Percentiles rank a stretch among this genome's conserved stretches.
These are phyloP conservation scores for Ustilago cynodontis DNA, from an alignment of 1,284 basidiomycete species.

Conservation along the genomic window DNA sequence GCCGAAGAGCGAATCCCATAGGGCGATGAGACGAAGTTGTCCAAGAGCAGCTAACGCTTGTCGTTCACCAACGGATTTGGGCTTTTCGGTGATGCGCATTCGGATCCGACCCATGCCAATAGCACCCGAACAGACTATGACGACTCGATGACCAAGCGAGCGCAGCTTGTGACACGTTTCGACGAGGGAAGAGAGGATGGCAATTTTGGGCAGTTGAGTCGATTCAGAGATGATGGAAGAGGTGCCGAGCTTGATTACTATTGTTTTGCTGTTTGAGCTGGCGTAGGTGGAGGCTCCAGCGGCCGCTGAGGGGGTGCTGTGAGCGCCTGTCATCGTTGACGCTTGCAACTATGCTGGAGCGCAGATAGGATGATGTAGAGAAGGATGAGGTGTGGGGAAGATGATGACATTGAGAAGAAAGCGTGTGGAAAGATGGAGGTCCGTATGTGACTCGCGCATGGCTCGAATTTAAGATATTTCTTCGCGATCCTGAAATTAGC, in stretches of 20 bases:
- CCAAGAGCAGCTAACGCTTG: slow-evolving; percentile 97
- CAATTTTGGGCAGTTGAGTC: slow-evolving; percentile 78
- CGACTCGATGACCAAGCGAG: slow-evolving; percentile 87
- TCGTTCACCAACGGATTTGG: slow-evolving; percentile 88
- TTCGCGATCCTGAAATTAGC: slow-evolving; percentile 15
- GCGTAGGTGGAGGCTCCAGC: not conserved
- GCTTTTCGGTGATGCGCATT: slow-evolving; percentile 84
- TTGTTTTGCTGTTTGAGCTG: slow-evolving; percentile 51
- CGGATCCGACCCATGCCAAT: slow-evolving; percentile 93
- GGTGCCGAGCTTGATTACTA: slow-evolving; percentile 69
- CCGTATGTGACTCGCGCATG: slow-evolving; percentile 26
- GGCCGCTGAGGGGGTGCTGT: slow-evolving; percentile 4
- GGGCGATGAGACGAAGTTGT: slow-evolving; percentile 91
- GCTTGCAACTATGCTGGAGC: too few relatives aligned
- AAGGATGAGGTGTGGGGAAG: not conserved
- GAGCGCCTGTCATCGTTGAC: slow-evolving; percentile 11
- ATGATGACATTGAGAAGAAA: slow-evolving; percentile 30
- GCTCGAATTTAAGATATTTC: slow-evolving; percentile 3
- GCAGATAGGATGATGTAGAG: not conserved
- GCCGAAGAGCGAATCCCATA: slow-evolving; percentile 96
- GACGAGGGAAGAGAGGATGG: slow-evolving; percentile 89
- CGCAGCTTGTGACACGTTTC: slow-evolving; percentile 88
- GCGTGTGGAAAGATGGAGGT: slow-evolving; percentile 2
- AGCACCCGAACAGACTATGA: slow-evolving; percentile 94
- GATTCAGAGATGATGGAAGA: slow-evolving; percentile 66